phyloP scores from a whole-genome alignment of 2,329 filamentous ascomycete species.

The Lojkania enalia region DNA sequence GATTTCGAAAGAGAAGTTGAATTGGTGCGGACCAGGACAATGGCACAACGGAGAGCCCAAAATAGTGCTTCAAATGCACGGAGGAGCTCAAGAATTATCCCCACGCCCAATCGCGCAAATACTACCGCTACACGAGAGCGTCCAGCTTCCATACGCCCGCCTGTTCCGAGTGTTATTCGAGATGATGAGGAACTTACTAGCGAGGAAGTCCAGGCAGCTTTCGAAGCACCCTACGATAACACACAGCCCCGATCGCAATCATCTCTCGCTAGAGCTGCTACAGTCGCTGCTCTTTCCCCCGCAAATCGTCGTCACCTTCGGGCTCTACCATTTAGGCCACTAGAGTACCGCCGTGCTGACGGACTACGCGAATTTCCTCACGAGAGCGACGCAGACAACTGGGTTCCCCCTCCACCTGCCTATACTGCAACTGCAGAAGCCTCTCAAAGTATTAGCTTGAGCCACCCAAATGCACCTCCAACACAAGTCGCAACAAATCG shows the following conservation, averaged over 20 bases:
- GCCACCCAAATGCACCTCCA: constrained; percentile 38
- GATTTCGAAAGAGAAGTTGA: constrained; percentile 48
- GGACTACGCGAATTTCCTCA: constrained; percentile 74
- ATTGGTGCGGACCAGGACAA: constrained; percentile 43
- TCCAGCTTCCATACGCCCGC: constrained; percentile 19
- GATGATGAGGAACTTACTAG: constrained; percentile 39
- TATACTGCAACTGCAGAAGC: constrained; percentile 66
- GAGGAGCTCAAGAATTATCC: constrained; percentile 31
- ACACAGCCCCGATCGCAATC: constrained; percentile 45
- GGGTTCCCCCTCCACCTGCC: constrained; percentile 82
- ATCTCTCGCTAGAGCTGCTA: constrained; percentile 49
- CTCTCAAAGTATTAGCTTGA: constrained; percentile 42
- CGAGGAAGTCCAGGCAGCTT: constrained; percentile 42
- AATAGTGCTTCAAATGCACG: constrained; percentile 26
- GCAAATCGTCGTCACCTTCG: constrained; percentile 69
- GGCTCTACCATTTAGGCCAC: constrained; percentile 57
- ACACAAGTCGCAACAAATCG: constrained; percentile 13
- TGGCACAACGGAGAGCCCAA: constrained; percentile 42
- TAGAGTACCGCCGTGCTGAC: constrained; percentile 69
- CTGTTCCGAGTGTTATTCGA: constrained; percentile 18
- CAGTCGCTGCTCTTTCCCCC: constrained; percentile 65
- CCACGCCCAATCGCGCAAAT: constrained; percentile 33
- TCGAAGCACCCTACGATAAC: constrained; percentile 47
- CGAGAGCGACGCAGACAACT: constrained; percentile 85
- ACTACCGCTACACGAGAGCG: constrained; percentile 30